phyloP scores from a whole-genome alignment of 306 rosid species.

The Vigna angularis region DNA sequence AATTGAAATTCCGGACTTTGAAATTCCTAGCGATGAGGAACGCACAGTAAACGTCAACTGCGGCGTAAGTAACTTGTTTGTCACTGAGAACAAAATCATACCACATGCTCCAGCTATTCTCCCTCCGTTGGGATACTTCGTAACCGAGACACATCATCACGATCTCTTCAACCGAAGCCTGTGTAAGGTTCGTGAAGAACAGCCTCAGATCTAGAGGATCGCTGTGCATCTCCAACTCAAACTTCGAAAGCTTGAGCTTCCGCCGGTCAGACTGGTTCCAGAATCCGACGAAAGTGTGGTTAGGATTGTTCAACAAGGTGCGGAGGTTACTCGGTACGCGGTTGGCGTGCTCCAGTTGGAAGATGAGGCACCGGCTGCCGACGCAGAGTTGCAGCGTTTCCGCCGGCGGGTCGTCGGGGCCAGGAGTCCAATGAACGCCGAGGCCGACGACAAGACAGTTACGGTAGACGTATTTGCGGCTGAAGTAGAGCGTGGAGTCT shows the following conservation, averaged over 20 bases:
- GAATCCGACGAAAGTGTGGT: constrained; percentile 52
- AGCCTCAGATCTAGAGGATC: constrained; percentile 38
- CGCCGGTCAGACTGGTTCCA: constrained; percentile 37
- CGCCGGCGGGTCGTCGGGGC: not conserved
- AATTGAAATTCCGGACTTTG: constrained; percentile 16
- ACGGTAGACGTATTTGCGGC: not conserved
- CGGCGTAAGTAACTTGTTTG: constrained; percentile 14
- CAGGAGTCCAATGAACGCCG: constrained; percentile 61
- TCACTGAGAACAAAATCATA: not conserved
- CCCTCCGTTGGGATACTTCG: not conserved
- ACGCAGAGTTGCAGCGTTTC: constrained; percentile 56
- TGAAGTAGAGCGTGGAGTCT: not conserved
- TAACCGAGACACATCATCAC: constrained; percentile 30
- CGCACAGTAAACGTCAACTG: constrained; percentile 49
- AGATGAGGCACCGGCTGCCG: constrained; percentile 54
- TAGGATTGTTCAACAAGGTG: constrained; percentile 11
- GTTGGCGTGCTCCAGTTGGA: constrained; percentile 35
- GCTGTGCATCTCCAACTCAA: not conserved
- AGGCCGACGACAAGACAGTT: constrained; percentile 52
- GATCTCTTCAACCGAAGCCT: constrained; percentile 29
- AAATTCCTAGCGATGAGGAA: constrained; percentile 45
- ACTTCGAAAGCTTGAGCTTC: not conserved
- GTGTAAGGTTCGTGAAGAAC: not conserved
- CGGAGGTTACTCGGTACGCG: constrained; percentile 34
- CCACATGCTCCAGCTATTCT: constrained; percentile 45